These are phyloP conservation scores for Bipolaris victoriae DNA, from an alignment of 2,329 filamentous ascomycete genomes.

Conservation along the genomic window DNA sequence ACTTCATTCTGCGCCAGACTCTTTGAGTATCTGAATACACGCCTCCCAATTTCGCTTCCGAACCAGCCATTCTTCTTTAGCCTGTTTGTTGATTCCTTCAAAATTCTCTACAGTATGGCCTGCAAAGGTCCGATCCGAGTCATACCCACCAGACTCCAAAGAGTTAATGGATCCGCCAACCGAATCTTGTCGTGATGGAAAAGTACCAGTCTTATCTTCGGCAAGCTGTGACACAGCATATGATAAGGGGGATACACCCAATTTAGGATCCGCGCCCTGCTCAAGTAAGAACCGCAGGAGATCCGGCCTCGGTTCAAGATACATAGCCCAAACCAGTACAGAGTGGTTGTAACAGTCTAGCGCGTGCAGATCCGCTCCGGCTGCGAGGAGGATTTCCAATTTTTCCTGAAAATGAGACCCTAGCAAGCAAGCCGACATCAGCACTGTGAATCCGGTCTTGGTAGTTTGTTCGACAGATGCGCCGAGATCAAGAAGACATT, in stretches of 20 bases:
- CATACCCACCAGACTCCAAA: neutral
- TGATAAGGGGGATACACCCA: neutral
- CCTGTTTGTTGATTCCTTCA: too few species aligned
- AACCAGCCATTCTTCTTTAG: too few species aligned
- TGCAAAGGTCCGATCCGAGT: too few species aligned
- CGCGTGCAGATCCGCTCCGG: neutral
- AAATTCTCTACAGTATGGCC: too few species aligned
- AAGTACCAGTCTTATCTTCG: too few species aligned
- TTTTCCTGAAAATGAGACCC: neutral
- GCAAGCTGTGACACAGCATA: neutral
- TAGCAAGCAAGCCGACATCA: neutral
- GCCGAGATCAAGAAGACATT: neutral
- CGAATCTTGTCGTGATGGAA: too few species aligned
- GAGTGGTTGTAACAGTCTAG: neutral
- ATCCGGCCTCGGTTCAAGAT: neutral
- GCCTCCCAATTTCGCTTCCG: neutral
- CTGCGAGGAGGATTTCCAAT: neutral
- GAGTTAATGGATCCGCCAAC: too few species aligned
- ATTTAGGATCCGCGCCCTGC: neutral
- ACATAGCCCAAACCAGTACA: neutral
- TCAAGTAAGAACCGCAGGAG: neutral
- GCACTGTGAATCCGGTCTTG: neutral
- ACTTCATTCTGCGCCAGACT: neutral
- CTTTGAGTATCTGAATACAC: neutral
- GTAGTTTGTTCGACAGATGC: neutral